Base-by-base conservation (phyloP, 176 grass and related monocot genomes). In the Saccharum spontaneum region DNA sequence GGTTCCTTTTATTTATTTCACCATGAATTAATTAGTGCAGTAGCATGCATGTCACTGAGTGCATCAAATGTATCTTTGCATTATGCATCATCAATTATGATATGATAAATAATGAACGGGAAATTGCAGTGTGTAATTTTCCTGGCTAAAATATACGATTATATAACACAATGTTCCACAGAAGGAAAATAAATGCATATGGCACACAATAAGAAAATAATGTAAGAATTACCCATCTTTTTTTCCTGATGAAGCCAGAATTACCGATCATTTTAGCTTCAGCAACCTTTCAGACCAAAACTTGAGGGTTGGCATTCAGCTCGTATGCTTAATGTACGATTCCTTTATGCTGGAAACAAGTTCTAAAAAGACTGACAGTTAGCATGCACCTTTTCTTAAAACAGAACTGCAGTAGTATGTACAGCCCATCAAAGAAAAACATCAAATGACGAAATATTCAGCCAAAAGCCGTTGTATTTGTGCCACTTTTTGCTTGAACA, bases 221-320 rank as follows among this genome's bases (percentile, higher is more conserved):
- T 41, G 72, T 7, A 31, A 64, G 67, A 91, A 76, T 50, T 63
- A 54, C 50, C 69, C 0, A 69, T 71, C 75, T 59, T 63, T 76
- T 85, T 86, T 26, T 4, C 6, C 16, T 1, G 3, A 24, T 15
- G 62, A 65, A 71, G 39, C 38, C 69, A 69, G 49, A 90, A 75
- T 41, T 55, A 28, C 52, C 76, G 0, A 81, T 55, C 76, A 80
- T 76, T 81, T 86, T 84, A 50, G 24, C 62, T 67, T 76, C 69
- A 15, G 31, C 37, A 13, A 75, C 18, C 26, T 75, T 83, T 66
- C 38, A 90, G 41, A 63, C 39, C 30, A 63, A 50, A 50, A 6
- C 33, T 34, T 37, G 46, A 36, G 7, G 38, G 49, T 83, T 33
- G 17, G 63, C 48, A 36, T 43, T 68, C 39, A 38, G 55, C 28